Evolutionary conservation across 1,139 yeast genomes (phyloP).

Genomic region (Meyerozyma guilliermondii): DNA sequence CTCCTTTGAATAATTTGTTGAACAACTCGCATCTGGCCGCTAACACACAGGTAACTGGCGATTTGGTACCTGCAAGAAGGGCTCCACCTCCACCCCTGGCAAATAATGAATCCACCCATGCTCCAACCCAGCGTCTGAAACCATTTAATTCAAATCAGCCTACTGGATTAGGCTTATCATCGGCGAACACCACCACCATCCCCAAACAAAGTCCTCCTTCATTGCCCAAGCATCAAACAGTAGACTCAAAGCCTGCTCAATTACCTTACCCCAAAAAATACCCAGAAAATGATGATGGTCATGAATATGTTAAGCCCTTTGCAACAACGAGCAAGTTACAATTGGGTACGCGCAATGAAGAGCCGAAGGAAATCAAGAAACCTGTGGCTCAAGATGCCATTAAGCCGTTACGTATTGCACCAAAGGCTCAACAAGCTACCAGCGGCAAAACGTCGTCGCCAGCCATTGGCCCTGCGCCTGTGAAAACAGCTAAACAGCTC

Average conservation of each 20-base stretch:
- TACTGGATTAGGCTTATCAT: constrained; percentile 20
- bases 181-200: constrained; percentile 9
- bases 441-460: not conserved
- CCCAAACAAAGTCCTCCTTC: constrained; percentile 33
- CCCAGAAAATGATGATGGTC: constrained; percentile 8
- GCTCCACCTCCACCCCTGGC: constrained; percentile 46
- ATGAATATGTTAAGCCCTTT: constrained; percentile 9
- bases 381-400: constrained; percentile 7
- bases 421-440: constrained; percentile 6
- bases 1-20: constrained; percentile 34
- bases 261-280: constrained; percentile 21
- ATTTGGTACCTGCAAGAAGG: constrained; percentile 42
- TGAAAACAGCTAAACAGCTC: constrained; percentile 39
- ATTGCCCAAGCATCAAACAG: constrained; percentile 17
- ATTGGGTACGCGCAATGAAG: not conserved
- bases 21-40: constrained; percentile 17
- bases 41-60: constrained; percentile 10
- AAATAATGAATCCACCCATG: constrained; percentile 4
- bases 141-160: constrained; percentile 9
- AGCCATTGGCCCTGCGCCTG: constrained; percentile 20
- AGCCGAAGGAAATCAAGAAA: not conserved
- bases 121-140: constrained; percentile 1
- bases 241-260: constrained; percentile 26
- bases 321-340: constrained; percentile 9
- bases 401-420: constrained; percentile 11